Evolutionary conservation across 2,329 filamentous ascomycete genomes (phyloP).

Genomic region (Aspergillus tamarii): DNA sequence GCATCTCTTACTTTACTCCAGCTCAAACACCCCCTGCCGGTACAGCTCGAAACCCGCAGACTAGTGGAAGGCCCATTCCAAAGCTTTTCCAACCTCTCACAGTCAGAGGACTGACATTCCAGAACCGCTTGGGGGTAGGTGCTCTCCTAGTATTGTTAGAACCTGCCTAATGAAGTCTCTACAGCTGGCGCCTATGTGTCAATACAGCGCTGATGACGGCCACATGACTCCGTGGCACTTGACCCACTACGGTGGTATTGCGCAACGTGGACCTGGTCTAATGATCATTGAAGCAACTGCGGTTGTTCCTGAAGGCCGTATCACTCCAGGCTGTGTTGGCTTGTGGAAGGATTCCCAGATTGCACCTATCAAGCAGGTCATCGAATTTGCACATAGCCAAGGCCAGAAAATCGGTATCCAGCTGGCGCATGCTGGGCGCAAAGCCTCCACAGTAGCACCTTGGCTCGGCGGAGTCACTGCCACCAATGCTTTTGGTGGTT

Average conservation of each 20-base stretch:
- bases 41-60: constrained; percentile 45
- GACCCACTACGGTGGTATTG: constrained; percentile 78
- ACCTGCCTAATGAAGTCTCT: too few relatives aligned
- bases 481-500: constrained; percentile 56
- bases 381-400: constrained; percentile 80
- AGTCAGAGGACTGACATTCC: constrained; percentile 62
- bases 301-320: constrained; percentile 75
- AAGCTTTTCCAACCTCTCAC: constrained; percentile 64
- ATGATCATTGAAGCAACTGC: constrained; percentile 77
- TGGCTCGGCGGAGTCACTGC: constrained; percentile 46
- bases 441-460: constrained; percentile 61
- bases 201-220: constrained; percentile 69
- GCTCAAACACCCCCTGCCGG: constrained; percentile 41
- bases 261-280: constrained; percentile 73
- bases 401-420: constrained; percentile 77
- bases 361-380: constrained; percentile 66
- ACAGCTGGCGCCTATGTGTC: constrained; percentile 64
- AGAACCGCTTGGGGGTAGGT: constrained; percentile 45
- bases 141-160: neutral
- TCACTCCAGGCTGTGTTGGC: constrained; percentile 65
- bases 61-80: constrained; percentile 45
- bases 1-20: constrained; percentile 48
- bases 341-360: constrained; percentile 87
- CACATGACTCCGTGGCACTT: constrained; percentile 81
- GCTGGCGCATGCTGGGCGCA: constrained; percentile 76